phyloP scores from a whole-genome alignment of 1,139 yeast genomes.

The Hansenula anomala region DNA sequence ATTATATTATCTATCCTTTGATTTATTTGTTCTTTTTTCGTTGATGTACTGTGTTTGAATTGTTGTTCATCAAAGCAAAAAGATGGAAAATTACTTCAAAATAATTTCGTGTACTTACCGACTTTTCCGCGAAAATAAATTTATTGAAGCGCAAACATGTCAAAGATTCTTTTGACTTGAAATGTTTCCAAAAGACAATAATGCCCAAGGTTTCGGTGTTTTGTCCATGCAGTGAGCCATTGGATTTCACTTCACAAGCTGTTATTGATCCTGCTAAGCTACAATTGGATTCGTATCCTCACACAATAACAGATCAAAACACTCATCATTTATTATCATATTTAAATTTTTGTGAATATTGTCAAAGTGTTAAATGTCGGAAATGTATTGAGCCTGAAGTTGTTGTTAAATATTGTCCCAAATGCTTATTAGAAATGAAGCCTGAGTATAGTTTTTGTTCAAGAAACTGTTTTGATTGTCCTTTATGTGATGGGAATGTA shows the following conservation, averaged over 20 bases:
- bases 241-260: not conserved
- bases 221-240: constrained; percentile 8
- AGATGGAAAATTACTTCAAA: too few species aligned
- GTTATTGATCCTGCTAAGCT: not conserved
- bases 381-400: constrained; percentile 21
- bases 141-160: too few species aligned
- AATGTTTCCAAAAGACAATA: too few species aligned
- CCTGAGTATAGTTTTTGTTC: constrained; percentile 19
- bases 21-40: not conserved
- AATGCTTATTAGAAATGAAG: constrained; percentile 20
- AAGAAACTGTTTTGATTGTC: constrained; percentile 22
- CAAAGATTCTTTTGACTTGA: too few species aligned
- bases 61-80: too few species aligned
- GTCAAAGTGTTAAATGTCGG: constrained; percentile 22
- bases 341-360: constrained; percentile 18
- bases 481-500: constrained; percentile 13
- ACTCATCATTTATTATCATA: constrained; percentile 14
- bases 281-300: constrained; percentile 4
- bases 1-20: constrained; percentile 26
- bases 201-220: constrained; percentile 2
- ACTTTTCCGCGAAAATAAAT: not conserved
- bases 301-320: constrained; percentile 13
- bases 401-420: constrained; percentile 18
- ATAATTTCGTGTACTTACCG: too few species aligned
- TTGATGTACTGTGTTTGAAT: too few species aligned